A percentile compares a stretch with the other conserved stretches of the same genome.
These are phyloP conservation scores for Hortaea sp. DNA, from an alignment of 2,329 filamentous ascomycete species.

Conservation along the genomic window DNA sequence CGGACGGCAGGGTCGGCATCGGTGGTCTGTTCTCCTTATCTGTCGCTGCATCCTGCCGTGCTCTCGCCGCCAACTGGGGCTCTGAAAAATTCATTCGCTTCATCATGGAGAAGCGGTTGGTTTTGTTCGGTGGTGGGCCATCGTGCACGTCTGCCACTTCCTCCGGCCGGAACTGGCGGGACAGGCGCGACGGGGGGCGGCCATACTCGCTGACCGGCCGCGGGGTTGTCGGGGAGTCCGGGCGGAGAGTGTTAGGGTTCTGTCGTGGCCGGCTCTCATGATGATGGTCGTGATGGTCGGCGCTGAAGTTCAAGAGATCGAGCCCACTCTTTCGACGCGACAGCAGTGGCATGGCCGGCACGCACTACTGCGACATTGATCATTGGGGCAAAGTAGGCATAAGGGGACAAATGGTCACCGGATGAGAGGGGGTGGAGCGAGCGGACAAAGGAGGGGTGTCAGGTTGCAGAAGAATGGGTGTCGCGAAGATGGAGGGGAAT, in stretches of 20 bases:
- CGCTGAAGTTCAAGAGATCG: conserved; percentile 23
- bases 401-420: neutral
- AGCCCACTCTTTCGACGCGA: conserved; percentile 34
- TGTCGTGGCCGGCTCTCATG: neutral
- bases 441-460: too few relatives aligned
- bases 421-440: neutral
- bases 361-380: conserved; percentile 6
- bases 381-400: conserved; percentile 7
- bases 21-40: conserved; percentile 40
- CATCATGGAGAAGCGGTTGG: conserved; percentile 56
- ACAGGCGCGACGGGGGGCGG: conserved; percentile 8
- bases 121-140: conserved; percentile 15
- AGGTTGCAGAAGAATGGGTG: too few relatives aligned
- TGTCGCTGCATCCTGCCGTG: conserved; percentile 56
- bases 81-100: conserved; percentile 89
- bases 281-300: conserved; percentile 4
- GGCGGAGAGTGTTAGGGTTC: neutral
- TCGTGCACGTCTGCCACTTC: conserved; percentile 8
- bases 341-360: conserved; percentile 25
- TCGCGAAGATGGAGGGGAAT: too few relatives aligned
- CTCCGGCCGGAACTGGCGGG: conserved; percentile 16
- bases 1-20: conserved; percentile 29
- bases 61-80: conserved; percentile 69
- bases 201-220: conserved; percentile 12
- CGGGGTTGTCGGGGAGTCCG: neutral